Percentiles rank a stretch among this genome's conserved stretches.
Evolutionary conservation across 768 basidiomycete genomes (phyloP).

Genomic region (Termitomyces titanicus): DNA sequence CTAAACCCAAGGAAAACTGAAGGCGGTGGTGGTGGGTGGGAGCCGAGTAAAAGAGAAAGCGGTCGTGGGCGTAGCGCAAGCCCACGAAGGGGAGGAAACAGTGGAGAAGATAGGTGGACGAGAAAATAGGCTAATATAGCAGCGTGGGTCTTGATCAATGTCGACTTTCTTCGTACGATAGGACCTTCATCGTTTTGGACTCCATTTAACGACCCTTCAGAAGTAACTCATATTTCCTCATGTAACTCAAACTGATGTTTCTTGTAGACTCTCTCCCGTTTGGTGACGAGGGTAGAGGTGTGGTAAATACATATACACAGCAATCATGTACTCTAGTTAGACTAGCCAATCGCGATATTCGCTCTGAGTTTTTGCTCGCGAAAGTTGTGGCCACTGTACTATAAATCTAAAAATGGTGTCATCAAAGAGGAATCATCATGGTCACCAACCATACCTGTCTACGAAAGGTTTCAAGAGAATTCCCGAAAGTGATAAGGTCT

Average conservation of each 20-base stretch:
- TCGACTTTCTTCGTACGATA: conserved; percentile 4
- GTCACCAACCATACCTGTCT: conserved; percentile 52
- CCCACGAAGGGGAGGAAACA: conserved; percentile 55
- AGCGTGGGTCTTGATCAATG: not conserved
- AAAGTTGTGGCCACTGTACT: conserved; percentile 82
- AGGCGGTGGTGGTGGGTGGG: conserved; percentile 79
- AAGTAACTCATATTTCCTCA: conserved; percentile 1
- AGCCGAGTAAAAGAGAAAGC: conserved; percentile 66
- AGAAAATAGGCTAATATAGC: conserved; percentile 38
- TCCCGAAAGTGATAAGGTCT: conserved; percentile 77
- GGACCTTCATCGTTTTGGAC: not conserved
- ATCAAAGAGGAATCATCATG: conserved; percentile 1
- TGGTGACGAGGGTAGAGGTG: not conserved
- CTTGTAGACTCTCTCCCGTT: not conserved
- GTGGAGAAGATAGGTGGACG: conserved; percentile 78
- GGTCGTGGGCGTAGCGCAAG: conserved; percentile 74
- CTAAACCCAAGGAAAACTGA: conserved; percentile 63
- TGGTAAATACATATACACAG: not conserved
- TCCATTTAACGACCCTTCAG: not conserved
- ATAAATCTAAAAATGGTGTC: conserved; percentile 54
- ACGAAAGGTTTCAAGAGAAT: conserved; percentile 78
- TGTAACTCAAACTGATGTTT: not conserved
- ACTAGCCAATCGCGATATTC: conserved; percentile 66
- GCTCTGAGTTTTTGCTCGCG: conserved; percentile 26
- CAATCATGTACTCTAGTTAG: conserved; percentile 25